Conservation (phyloP, 1,139 yeast species). For the Pichia sp. region DNA sequence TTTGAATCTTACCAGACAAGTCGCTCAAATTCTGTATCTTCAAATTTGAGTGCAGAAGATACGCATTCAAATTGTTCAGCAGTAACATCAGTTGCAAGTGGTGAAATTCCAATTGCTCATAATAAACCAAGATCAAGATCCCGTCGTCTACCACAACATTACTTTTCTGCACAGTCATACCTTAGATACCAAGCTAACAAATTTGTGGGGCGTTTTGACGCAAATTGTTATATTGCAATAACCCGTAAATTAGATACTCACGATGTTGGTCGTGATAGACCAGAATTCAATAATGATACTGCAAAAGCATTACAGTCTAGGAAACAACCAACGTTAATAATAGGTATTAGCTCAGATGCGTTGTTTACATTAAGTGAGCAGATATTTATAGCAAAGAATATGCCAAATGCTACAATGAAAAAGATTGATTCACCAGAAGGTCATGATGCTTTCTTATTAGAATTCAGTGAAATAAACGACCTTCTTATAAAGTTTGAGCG, state of each 20-base stretch:
- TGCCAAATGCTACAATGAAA: slow-evolving; percentile 64
- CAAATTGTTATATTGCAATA: slow-evolving; percentile 91
- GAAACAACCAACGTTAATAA: slow-evolving; percentile 68
- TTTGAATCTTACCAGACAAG: slow-evolving; percentile 22
- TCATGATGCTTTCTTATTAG: slow-evolving; percentile 91
- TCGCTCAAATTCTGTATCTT: slow-evolving; percentile 19
- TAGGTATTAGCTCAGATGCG: slow-evolving; percentile 91
- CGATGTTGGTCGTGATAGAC: slow-evolving; percentile 79
- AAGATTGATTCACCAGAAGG: slow-evolving; percentile 92
- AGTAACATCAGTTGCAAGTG: slow-evolving; percentile 8
- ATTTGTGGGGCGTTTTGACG: slow-evolving; percentile 85
- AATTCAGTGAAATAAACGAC: slow-evolving; percentile 74
- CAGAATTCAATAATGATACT: slow-evolving; percentile 39
- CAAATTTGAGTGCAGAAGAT: slow-evolving; percentile 11
- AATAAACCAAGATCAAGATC: slow-evolving; percentile 18
- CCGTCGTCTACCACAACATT: slow-evolving; percentile 64
- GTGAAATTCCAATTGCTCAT: slow-evolving; percentile 1
- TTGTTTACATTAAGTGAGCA: slow-evolving; percentile 90
- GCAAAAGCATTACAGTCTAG: slow-evolving; percentile 52
- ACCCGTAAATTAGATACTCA: slow-evolving; percentile 93
- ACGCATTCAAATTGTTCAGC: slow-evolving; percentile 10
- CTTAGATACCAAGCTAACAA: slow-evolving; percentile 90
- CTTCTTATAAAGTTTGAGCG: slow-evolving; percentile 62
- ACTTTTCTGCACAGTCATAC: slow-evolving; percentile 92
- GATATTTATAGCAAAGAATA: slow-evolving; percentile 66